Evolutionary conservation across 139 green algal genomes (phyloP).

Genomic region (Closterium sp.): DNA sequence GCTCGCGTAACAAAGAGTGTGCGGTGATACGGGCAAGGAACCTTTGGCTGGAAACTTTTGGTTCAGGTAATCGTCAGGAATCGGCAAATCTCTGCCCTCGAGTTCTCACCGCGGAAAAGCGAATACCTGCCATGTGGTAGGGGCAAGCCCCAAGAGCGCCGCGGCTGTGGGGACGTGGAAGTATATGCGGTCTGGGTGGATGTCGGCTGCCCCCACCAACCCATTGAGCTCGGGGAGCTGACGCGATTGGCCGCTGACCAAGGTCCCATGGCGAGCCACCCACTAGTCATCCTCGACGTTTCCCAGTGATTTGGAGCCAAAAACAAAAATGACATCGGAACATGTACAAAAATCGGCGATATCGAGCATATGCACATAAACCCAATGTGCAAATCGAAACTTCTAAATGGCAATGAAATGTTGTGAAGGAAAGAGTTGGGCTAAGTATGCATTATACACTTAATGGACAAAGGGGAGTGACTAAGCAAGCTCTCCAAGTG

Average conservation of each 20-base stretch:
- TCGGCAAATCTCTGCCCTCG: too few relatives aligned
- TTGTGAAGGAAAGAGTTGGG: too few relatives aligned
- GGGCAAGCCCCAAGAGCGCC: neutral
- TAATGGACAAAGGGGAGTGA: too few relatives aligned
- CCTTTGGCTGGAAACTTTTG: too few relatives aligned
- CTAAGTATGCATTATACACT: too few relatives aligned
- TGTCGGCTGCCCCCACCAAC: neutral
- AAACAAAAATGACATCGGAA: neutral
- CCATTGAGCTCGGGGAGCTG: neutral
- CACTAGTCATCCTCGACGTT: neutral
- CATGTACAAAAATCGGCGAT: too few relatives aligned
- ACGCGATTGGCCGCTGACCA: neutral
- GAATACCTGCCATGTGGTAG: neutral
- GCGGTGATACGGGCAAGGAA: too few relatives aligned
- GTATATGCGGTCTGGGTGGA: neutral
- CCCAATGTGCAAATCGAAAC: too few relatives aligned
- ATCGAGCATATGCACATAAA: too few relatives aligned
- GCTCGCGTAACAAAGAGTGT: neutral
- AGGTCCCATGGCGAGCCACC: neutral
- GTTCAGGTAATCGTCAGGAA: too few relatives aligned
- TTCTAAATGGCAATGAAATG: too few relatives aligned
- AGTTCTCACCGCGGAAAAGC: neutral
- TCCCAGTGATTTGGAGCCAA: neutral
- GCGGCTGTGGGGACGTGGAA: neutral
- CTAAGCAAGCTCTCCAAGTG: too few relatives aligned